phyloP scores from a whole-genome alignment of 257 asterid species.

The Eucommia ulmoides region DNA sequence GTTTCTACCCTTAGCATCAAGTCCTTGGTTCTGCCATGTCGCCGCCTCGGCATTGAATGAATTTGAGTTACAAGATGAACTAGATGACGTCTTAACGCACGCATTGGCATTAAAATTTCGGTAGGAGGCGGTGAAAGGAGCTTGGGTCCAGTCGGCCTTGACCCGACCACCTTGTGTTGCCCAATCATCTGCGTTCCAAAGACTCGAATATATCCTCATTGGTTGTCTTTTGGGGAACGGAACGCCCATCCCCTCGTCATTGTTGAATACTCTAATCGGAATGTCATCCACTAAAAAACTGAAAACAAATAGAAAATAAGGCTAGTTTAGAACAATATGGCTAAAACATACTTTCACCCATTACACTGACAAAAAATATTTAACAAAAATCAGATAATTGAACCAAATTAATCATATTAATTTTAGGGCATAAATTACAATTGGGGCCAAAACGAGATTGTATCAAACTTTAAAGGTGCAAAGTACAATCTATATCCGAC shows the following conservation, averaged over 20 bases:
- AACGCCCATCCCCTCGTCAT: not conserved
- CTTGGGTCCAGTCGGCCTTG: constrained; percentile 27
- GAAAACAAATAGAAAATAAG: not conserved
- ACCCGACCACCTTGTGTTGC: constrained; percentile 16
- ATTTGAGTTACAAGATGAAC: not conserved
- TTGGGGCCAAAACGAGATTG: not conserved
- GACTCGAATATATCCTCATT: constrained; percentile 12
- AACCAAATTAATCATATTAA: too few relatives aligned
- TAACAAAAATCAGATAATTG: not conserved
- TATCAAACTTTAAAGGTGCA: too few relatives aligned
- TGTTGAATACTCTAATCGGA: not conserved
- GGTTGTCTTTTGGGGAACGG: constrained; percentile 5
- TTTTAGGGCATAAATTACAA: not conserved
- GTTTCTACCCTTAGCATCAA: constrained; percentile 5
- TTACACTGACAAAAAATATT: too few relatives aligned
- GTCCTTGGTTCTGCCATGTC: not conserved
- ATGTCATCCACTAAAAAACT: not conserved
- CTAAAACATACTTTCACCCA: not conserved
- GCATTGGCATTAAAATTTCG: not conserved
- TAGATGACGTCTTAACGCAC: too few relatives aligned
- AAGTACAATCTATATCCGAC: too few relatives aligned
- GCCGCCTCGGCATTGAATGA: constrained; percentile 5
- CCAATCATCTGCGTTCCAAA: constrained; percentile 13
- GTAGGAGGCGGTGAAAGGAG: constrained; percentile 1
- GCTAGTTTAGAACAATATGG: not conserved